These are phyloP conservation scores for Chalciporus piperatoides DNA, from an alignment of 1,284 basidiomycete species.

Conservation along the genomic window DNA sequence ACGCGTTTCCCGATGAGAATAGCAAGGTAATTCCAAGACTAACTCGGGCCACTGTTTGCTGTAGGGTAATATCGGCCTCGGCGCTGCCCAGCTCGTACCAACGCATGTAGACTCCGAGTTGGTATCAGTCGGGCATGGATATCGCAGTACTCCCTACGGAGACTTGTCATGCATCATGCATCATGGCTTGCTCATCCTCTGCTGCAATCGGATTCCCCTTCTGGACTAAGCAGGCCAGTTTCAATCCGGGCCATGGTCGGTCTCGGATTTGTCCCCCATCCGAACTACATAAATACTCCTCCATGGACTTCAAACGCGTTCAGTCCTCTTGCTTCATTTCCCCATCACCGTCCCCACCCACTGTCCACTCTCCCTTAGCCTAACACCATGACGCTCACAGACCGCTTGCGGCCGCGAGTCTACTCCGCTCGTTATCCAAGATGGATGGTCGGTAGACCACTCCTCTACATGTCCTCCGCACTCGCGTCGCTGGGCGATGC, in stretches of 20 bases:
- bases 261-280: slow-evolving; percentile 10
- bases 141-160: neutral
- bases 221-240: slow-evolving; percentile 13
- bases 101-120: neutral
- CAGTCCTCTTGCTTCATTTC: neutral
- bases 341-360: neutral
- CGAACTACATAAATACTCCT: slow-evolving; percentile 25
- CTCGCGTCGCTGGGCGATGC: slow-evolving; percentile 53
- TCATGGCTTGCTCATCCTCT: neutral
- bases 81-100: neutral
- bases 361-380: slow-evolving; percentile 13
- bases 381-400: slow-evolving; percentile 24
- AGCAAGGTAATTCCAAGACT: slow-evolving; percentile 2
- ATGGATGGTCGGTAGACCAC: slow-evolving; percentile 48
- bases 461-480: slow-evolving; percentile 49
- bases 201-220: neutral
- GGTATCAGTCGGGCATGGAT: slow-evolving; percentile 1
- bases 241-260: slow-evolving; percentile 14
- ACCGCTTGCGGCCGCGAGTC: slow-evolving; percentile 32
- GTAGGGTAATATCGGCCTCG: neutral
- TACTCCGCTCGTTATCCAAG: slow-evolving; percentile 47
- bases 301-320: neutral
- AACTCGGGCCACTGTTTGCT: neutral
- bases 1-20: neutral
- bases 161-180: too few species aligned